Conservation (phyloP, 768 basidiomycete species). For the Neoboletus brunneissimus region DNA sequence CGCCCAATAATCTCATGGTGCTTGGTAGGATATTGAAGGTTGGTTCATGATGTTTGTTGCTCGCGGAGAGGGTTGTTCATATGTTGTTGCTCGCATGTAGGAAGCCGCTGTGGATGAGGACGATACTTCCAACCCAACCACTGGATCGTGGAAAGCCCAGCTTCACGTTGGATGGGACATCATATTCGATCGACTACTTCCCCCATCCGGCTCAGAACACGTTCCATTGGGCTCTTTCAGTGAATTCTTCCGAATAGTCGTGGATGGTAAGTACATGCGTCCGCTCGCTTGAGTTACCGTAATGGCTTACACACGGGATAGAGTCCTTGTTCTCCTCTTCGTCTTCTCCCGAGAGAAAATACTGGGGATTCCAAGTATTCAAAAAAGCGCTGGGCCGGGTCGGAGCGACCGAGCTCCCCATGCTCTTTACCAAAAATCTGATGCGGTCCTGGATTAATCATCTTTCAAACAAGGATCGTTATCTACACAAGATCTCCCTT, state of each 20-base stretch:
- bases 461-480: constrained; percentile 81
- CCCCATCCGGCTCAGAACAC: constrained; percentile 38
- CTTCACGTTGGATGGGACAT: constrained; percentile 90
- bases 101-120: constrained; percentile 59
- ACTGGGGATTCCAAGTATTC: constrained; percentile 95
- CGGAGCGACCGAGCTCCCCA: constrained; percentile 62
- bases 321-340: constrained; percentile 85
- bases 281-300: background rate
- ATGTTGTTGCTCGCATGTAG: constrained; percentile 32
- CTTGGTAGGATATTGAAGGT: constrained; percentile 84
- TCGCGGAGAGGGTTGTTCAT: constrained; percentile 7
- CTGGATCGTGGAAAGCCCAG: constrained; percentile 80
- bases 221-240: constrained; percentile 62
- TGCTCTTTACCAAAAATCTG: constrained; percentile 92
- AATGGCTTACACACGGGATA: constrained; percentile 30
- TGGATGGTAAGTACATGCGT: constrained; percentile 68
- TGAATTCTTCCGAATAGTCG: constrained; percentile 88
- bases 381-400: constrained; percentile 72
- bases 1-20: constrained; percentile 64
- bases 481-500: constrained; percentile 84
- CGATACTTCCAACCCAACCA: constrained; percentile 46
- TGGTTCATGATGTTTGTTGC: background rate
- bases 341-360: constrained; percentile 84
- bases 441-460: constrained; percentile 98
- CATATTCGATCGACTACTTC: constrained; percentile 73